Evolutionary conservation across 2,329 filamentous ascomycete species (phyloP), one percentile per base, ranked within the genome.

Genomic region (Capronia coronata): DNA sequence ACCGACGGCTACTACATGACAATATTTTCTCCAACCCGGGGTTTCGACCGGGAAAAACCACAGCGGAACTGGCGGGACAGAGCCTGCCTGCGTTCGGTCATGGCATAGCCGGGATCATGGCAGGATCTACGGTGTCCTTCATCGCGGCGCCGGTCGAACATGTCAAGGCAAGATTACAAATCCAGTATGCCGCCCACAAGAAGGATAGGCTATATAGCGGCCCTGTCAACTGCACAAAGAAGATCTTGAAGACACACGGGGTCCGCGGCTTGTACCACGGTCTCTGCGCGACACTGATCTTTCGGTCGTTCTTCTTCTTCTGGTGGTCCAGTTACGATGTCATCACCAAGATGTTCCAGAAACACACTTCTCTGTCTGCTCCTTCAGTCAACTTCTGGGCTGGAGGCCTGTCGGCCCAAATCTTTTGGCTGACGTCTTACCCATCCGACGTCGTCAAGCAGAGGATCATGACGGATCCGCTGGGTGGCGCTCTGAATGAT

Each of bases 271-370:
- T 98, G 6, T 98, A 91, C 68, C 89, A 88, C 64, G 93, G 93
- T 0, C 76, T 98, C 10, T 74, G 70, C 30, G 87, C 93, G 1
- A 97, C 93, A 0, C 73, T 97, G 42, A 68, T 97, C 41, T 97
- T 97, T 72, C 80, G 93, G 14, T 81, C 82, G 11, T 94, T 91
- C 71, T 98, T 98, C 75, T 96, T 95, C 76, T 93, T 84, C 73
- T 97, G 90, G 90, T 98, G 93, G 93, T 83, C 83, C n/a, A 86
- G 82, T 52, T 98, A 98, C 72, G 91, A 96, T 62, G 61, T 95
- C 23, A 77, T 97, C 59, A 86, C 87, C 3, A 75, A 80, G 18
- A 70, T 76, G 51, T 72, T 97, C 64, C 73, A 78, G 47, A 68
- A 78, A 14, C 73, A 81, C 61, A 95, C 90, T 2, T 68, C 61